phyloP scores from a whole-genome alignment of 2,329 filamentous ascomycete genomes.

The Lizonia empirigonia region DNA sequence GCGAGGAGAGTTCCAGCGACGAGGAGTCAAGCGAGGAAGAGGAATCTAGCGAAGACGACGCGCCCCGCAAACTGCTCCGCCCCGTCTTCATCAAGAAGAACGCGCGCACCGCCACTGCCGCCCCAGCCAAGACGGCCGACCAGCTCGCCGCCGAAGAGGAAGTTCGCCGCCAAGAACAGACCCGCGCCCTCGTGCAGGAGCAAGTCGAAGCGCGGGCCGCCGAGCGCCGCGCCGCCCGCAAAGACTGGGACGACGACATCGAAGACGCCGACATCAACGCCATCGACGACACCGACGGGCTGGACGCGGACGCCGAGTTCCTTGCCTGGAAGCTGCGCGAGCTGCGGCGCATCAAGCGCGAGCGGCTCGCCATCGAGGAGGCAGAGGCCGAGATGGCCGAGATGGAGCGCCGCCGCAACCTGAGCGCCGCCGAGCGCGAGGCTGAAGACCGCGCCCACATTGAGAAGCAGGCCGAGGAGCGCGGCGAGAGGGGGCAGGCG shows the following conservation, averaged over 20 bases:
- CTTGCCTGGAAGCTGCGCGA: constrained; percentile 95
- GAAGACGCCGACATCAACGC: constrained; percentile 71
- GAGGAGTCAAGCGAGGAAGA: constrained; percentile 56
- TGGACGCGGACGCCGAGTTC: constrained; percentile 85
- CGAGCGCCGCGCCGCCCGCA: constrained; percentile 75
- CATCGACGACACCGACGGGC: constrained; percentile 85
- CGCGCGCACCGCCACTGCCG: constrained; percentile 55
- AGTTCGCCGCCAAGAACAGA: constrained; percentile 68
- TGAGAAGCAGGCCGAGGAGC: constrained; percentile 76
- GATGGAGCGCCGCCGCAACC: constrained; percentile 82
- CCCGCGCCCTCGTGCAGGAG: constrained; percentile 82
- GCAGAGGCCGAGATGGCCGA: constrained; percentile 86
- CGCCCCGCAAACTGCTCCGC: constrained; percentile 62
- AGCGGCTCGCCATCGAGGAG: constrained; percentile 81
- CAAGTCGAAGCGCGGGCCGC: constrained; percentile 83
- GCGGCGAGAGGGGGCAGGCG: constrained; percentile 77
- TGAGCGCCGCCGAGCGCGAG: constrained; percentile 83
- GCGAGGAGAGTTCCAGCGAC: constrained; percentile 27
- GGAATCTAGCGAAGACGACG: constrained; percentile 64
- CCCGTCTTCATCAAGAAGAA: constrained; percentile 71
- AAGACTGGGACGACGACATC: constrained; percentile 79
- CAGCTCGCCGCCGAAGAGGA: constrained; percentile 57
- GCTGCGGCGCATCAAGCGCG: constrained; percentile 83
- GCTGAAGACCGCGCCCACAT: constrained; percentile 83
- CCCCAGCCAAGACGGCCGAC: constrained; percentile 45